phyloP scores from a whole-genome alignment of 202 grass and related monocot species.

The Panicum hallii region DNA sequence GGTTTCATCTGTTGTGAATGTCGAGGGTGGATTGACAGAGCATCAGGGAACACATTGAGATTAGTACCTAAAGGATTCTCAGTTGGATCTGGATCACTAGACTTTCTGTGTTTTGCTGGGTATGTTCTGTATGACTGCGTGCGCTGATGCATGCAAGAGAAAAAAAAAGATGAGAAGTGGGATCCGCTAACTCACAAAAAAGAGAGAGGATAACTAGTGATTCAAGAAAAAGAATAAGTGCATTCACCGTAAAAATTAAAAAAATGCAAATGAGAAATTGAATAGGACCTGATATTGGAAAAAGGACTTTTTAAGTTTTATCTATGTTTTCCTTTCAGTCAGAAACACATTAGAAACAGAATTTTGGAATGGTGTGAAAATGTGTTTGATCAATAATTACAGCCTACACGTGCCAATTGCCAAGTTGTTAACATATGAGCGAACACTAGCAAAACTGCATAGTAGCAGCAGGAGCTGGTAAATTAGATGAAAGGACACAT shows the following conservation, averaged over 20 bases:
- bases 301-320: neutral
- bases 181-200: constrained; percentile 23
- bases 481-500: neutral
- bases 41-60: constrained; percentile 32
- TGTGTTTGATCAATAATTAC: constrained; percentile 14
- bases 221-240: constrained; percentile 15
- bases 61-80: constrained; percentile 36
- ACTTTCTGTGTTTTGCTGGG: constrained; percentile 39
- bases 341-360: neutral
- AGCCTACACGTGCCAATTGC: neutral
- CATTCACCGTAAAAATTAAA: neutral
- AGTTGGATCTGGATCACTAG: constrained; percentile 39
- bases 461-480: neutral
- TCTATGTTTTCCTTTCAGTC: neutral
- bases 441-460: constrained; percentile 25
- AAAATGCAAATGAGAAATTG: neutral
- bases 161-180: constrained; percentile 39
- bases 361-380: neutral
- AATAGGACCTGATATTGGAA: neutral
- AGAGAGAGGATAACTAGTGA: neutral
- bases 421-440: neutral
- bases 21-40: constrained; percentile 62
- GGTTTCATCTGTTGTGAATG: constrained; percentile 80
- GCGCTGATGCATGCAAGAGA: constrained; percentile 48
- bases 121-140: constrained; percentile 50